Conservation (phyloP, 2,329 filamentous ascomycete genomes). For the Colletotrichum gigasporum region DNA sequence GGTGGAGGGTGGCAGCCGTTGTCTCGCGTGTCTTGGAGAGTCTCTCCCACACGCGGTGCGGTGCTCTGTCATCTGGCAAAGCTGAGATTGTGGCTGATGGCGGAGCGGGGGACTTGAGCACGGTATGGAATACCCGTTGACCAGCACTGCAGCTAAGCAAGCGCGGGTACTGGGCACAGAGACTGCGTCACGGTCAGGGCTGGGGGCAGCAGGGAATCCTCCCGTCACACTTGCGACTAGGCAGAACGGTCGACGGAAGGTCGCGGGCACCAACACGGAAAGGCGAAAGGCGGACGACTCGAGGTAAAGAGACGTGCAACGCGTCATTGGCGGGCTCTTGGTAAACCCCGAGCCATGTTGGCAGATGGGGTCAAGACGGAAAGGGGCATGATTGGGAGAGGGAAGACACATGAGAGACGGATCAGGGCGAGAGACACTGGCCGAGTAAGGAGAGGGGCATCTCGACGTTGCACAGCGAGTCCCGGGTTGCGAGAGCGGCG, state of each 20-base stretch:
- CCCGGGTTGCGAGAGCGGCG: neutral
- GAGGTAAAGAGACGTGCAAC: neutral
- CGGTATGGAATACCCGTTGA: neutral
- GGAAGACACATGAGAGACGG: neutral
- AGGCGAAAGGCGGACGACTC: neutral
- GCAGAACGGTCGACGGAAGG: neutral
- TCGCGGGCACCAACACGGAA: neutral
- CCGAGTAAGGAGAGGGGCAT: neutral
- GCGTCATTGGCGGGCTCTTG: neutral
- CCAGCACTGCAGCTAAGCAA: no score
- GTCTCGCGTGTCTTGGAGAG: neutral
- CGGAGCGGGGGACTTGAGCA: neutral
- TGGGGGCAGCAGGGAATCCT: neutral
- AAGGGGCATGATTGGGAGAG: neutral
- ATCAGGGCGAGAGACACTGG: neutral
- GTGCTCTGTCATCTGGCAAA: neutral
- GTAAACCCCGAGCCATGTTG: neutral
- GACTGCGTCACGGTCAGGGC: neutral
- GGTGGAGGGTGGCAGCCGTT: conserved; percentile 1
- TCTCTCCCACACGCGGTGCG: neutral
- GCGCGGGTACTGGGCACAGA: neutral
- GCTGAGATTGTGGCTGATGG: neutral
- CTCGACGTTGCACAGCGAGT: neutral
- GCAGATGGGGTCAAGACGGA: neutral
- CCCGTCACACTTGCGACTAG: neutral